Percentiles rank a stretch among this genome's conserved stretches.
Conservation (phyloP, 176 grass and related monocot genomes). For the Melocanna baccifera region DNA sequence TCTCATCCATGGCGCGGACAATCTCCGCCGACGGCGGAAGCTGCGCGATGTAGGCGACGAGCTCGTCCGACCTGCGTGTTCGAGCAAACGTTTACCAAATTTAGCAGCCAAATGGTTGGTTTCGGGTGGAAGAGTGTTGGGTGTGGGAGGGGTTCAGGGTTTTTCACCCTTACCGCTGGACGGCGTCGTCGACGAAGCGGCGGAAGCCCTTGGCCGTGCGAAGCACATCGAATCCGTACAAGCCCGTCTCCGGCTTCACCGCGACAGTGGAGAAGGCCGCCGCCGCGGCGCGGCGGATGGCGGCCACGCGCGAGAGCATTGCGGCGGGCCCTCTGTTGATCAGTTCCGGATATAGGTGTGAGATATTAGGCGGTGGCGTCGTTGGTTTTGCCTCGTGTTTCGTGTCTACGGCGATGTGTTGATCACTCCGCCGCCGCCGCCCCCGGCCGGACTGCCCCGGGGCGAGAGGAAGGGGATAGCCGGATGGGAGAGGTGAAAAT, state of each 20-base stretch:
- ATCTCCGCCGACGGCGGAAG: constrained; percentile 63
- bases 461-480: neutral
- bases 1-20: constrained; percentile 84
- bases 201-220: constrained; percentile 82
- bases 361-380: neutral
- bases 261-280: constrained; percentile 33
- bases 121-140: neutral
- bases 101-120: neutral
- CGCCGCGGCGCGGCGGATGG: constrained; percentile 25
- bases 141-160: neutral
- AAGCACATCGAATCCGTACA: constrained; percentile 71
- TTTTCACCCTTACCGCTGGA: constrained; percentile 42
- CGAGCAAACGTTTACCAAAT: neutral
- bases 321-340: neutral
- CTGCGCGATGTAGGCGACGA: constrained; percentile 57
- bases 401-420: neutral
- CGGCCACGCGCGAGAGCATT: constrained; percentile 31
- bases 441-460: constrained; percentile 6
- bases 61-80: constrained; percentile 62
- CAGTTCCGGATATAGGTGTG: neutral
- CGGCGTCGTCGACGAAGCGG: constrained; percentile 81
- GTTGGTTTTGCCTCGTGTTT: neutral
- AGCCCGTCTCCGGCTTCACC: constrained; percentile 37
- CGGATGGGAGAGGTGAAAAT: neutral
- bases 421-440: neutral